phyloP scores from a whole-genome alignment of 164 flowering plant species.

The Euptelea pleiosperma region DNA sequence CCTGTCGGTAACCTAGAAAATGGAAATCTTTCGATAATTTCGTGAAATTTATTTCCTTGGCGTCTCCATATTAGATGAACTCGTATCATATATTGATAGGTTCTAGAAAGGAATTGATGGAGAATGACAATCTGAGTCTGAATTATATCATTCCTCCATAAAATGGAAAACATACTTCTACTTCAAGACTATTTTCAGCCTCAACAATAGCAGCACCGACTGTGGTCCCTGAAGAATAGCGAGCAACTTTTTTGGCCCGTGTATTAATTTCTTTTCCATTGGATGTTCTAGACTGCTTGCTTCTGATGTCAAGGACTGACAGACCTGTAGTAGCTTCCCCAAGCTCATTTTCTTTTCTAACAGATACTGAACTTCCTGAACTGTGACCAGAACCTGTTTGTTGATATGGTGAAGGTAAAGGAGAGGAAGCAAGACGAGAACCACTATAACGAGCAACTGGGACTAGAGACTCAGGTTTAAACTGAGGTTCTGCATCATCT shows the following conservation, averaged over 20 bases:
- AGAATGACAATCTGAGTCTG: conserved; percentile 11
- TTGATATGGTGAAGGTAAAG: conserved; percentile 67
- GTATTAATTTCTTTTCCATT: conserved; percentile 26
- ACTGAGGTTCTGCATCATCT: conserved; percentile 73
- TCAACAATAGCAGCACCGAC: conserved; percentile 97
- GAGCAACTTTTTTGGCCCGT: conserved; percentile 51
- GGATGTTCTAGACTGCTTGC: conserved; percentile 20
- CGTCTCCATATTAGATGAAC: conserved; percentile 19
- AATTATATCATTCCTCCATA: conserved; percentile 21
- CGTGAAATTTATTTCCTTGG: no score
- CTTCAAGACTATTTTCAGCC: conserved; percentile 76
- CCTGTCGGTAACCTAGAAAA: no score
- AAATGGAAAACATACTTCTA: conserved; percentile 55
- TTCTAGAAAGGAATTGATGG: conserved; percentile 6
- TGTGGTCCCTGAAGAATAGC: conserved; percentile 56
- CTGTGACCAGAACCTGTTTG: conserved; percentile 17
- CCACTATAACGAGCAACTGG: conserved; percentile 72
- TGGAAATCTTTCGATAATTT: no score
- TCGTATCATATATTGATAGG: conserved; percentile 13
- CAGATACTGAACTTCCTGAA: conserved; percentile 12
- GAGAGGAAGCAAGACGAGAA: conserved; percentile 84
- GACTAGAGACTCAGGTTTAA: conserved; percentile 56
- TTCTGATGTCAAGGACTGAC: conserved; percentile 23
- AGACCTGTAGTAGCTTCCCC: conserved; percentile 22
- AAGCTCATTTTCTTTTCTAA: conserved; percentile 13